A percentile compares a stretch with the other conserved stretches of the same genome.
These are phyloP conservation scores for Melocanna baccifera DNA, from an alignment of 176 grass and related monocot genomes.

Conservation along the genomic window DNA sequence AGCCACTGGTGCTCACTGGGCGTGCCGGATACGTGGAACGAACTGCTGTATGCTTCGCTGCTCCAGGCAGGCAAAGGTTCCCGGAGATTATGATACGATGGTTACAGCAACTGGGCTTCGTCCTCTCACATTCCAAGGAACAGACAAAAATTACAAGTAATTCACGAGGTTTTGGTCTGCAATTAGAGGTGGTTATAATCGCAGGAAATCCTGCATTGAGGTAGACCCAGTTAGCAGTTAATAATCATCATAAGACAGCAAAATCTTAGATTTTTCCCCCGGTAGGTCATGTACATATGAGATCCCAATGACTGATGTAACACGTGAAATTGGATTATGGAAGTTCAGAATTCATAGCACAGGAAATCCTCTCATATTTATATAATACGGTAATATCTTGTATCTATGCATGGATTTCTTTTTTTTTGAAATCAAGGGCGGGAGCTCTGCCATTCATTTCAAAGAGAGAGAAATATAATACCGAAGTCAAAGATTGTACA, in stretches of 20 bases:
- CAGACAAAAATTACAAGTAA: not conserved
- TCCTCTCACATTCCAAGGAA: not conserved
- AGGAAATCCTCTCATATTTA: not conserved
- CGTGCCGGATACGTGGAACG: constrained; percentile 85
- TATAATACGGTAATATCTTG: not conserved
- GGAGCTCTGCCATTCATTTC: no score
- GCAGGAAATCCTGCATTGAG: constrained; percentile 6
- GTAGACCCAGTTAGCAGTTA: not conserved
- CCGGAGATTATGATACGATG: constrained; percentile 46
- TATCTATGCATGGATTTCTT: not conserved
- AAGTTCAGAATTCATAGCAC: not conserved
- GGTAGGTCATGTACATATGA: constrained; percentile 32
- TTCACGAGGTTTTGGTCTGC: not conserved
- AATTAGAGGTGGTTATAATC: not conserved
- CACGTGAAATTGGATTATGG: not conserved
- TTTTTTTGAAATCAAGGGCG: no score
- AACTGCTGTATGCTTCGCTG: constrained; percentile 76
- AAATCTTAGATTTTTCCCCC: not conserved
- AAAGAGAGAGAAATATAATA: no score
- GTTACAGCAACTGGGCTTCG: not conserved
- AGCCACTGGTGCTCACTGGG: constrained; percentile 97
- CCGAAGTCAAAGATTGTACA: no score
- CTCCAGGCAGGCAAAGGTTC: constrained; percentile 66
- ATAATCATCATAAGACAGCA: not conserved
- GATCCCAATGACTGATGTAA: constrained; percentile 10